phyloP scores from a whole-genome alignment of 495 filamentous ascomycete species.

The Amorphotheca resinae region DNA sequence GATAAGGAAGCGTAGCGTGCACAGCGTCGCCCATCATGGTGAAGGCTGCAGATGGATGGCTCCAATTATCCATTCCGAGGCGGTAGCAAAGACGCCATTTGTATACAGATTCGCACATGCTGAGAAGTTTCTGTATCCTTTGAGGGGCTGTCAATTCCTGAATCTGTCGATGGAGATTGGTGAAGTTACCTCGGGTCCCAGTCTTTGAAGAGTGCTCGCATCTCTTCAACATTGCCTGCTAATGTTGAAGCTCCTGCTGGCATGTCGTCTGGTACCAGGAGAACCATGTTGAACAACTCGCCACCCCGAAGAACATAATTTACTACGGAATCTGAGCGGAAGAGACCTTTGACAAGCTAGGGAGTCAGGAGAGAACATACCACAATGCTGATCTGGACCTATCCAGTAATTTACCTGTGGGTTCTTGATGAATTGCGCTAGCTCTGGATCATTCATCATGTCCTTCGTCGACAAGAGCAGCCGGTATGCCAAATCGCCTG shows the following conservation, averaged over 20 bases:
- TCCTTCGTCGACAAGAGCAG: slow-evolving; percentile 44
- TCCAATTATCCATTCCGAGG: slow-evolving; percentile 41
- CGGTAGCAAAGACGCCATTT: slow-evolving; percentile 60
- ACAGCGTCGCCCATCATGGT: slow-evolving; percentile 57
- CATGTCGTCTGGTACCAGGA: slow-evolving; percentile 57
- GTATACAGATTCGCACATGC: slow-evolving; percentile 40
- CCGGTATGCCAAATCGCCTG: slow-evolving; percentile 57
- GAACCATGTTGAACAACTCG: slow-evolving; percentile 52
- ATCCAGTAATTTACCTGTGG: slow-evolving; percentile 56
- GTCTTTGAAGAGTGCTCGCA: slow-evolving; percentile 44
- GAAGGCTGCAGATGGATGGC: slow-evolving; percentile 39
- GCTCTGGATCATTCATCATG: slow-evolving; percentile 36
- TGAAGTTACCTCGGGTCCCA: slow-evolving; percentile 40
- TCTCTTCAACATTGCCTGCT: slow-evolving; percentile 50
- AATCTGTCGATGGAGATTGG: background rate
- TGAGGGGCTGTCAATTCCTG: background rate
- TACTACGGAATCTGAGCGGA: slow-evolving; percentile 41
- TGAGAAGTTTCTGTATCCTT: slow-evolving; percentile 31
- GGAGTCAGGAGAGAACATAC: background rate
- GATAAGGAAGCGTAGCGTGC: slow-evolving; percentile 56
- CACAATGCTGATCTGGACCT: slow-evolving; percentile 35
- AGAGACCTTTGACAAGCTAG: slow-evolving; percentile 19
- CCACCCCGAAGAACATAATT: slow-evolving; percentile 51
- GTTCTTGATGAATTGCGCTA: slow-evolving; percentile 35
- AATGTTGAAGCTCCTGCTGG: slow-evolving; percentile 39